Evolutionary conservation across 805 yeast species (phyloP).

Genomic region (Candida nemodendra): DNA sequence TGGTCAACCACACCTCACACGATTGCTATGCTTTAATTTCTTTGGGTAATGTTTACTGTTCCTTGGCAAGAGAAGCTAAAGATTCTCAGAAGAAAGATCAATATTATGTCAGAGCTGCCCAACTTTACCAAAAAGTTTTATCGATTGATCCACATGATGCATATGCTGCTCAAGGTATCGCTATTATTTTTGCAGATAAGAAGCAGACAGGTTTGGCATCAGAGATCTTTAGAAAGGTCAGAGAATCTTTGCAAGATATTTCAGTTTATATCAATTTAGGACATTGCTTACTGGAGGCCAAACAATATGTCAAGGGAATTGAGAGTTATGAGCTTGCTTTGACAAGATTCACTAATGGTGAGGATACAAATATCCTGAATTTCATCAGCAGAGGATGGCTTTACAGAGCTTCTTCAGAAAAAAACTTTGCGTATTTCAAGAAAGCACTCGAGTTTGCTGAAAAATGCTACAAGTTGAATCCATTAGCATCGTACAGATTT

Average conservation of each 20-base stretch:
- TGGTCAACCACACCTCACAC: constrained; percentile 79
- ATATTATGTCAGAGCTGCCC: constrained; percentile 86
- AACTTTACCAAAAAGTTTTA: constrained; percentile 83
- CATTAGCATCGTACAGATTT: constrained; percentile 54
- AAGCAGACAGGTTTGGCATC: constrained; percentile 72
- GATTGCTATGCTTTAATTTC: constrained; percentile 88
- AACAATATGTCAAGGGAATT: constrained; percentile 80
- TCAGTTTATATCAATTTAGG: constrained; percentile 84
- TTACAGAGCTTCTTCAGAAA: constrained; percentile 68
- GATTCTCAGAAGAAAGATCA: constrained; percentile 60
- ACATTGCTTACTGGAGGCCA: constrained; percentile 79
- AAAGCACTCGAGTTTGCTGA: constrained; percentile 63
- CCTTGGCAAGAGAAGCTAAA: constrained; percentile 76
- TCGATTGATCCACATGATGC: constrained; percentile 81
- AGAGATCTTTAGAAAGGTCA: constrained; percentile 80
- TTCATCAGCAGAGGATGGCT: constrained; percentile 89
- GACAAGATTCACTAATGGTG: constrained; percentile 57
- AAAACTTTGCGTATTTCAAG: constrained; percentile 55
- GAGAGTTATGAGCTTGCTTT: constrained; percentile 85
- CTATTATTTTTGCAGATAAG: constrained; percentile 86
- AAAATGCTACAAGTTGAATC: constrained; percentile 48
- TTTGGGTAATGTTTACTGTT: constrained; percentile 81
- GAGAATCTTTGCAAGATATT: constrained; percentile 85
- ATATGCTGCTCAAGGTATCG: constrained; percentile 97
- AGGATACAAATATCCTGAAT: constrained; percentile 65